phyloP scores from a whole-genome alignment of 805 yeast genomes.

The Candida caryicola region DNA sequence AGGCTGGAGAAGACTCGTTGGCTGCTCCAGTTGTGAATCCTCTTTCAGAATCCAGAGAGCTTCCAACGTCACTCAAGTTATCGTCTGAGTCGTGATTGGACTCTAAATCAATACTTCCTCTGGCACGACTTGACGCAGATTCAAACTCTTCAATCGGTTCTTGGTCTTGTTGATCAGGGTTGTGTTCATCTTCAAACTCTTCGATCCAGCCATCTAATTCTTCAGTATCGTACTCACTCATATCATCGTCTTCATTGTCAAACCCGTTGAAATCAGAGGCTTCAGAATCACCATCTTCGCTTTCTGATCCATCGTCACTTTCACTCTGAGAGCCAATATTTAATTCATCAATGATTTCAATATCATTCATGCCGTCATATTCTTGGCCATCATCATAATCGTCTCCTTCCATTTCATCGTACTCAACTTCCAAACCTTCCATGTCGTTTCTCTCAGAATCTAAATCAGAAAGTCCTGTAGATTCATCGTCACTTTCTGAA shows the following conservation, averaged over 20 bases:
- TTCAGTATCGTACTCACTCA: slow-evolving; percentile 34
- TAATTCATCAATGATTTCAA: slow-evolving; percentile 35
- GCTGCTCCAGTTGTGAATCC: neutral
- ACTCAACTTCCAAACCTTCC: slow-evolving; percentile 25
- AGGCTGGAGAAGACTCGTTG: slow-evolving; percentile 5
- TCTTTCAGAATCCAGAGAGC: slow-evolving; percentile 1
- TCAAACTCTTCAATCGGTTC: slow-evolving; percentile 6
- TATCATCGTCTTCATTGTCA: slow-evolving; percentile 23
- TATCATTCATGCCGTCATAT: slow-evolving; percentile 20
- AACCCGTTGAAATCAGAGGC: slow-evolving; percentile 11
- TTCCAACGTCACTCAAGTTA: slow-evolving; percentile 5
- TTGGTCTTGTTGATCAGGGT: slow-evolving; percentile 18
- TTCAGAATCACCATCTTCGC: slow-evolving; percentile 10
- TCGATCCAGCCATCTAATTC: slow-evolving; percentile 43
- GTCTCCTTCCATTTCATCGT: slow-evolving; percentile 10
- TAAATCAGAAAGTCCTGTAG: slow-evolving; percentile 23
- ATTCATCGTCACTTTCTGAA: slow-evolving; percentile 22
- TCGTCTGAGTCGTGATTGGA: slow-evolving; percentile 1
- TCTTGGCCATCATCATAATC: slow-evolving; percentile 1
- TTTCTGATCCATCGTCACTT: slow-evolving; percentile 25
- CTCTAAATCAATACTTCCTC: neutral
- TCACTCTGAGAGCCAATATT: slow-evolving; percentile 29
- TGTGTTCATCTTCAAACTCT: slow-evolving; percentile 30
- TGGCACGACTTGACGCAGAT: neutral
- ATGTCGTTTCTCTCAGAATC: slow-evolving; percentile 23